Conservation (phyloP, 169 alveolate species). For the Babesia bovis region DNA sequence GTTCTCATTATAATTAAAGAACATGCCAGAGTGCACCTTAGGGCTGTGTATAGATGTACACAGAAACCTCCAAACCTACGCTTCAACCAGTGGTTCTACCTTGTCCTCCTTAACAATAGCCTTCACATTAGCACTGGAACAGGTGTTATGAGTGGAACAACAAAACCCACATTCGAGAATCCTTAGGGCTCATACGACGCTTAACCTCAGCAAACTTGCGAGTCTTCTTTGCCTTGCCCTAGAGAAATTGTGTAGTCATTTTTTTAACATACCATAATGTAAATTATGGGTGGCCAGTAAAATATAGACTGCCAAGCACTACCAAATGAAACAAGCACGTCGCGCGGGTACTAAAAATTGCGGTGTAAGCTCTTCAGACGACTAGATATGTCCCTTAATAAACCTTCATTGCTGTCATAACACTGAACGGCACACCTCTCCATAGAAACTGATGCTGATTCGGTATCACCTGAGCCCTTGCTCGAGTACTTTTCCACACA, state of each 20-base stretch:
- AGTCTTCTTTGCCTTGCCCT: constrained; percentile 82
- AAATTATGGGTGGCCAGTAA: background rate
- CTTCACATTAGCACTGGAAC: constrained; percentile 31
- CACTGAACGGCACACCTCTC: constrained; percentile 77
- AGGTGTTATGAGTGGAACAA: background rate
- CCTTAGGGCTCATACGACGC: constrained; percentile 86
- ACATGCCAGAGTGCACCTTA: constrained; percentile 71
- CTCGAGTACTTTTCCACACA: constrained; percentile 69
- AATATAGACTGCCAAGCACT: background rate
- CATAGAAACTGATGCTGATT: constrained; percentile 66
- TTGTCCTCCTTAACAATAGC: background rate
- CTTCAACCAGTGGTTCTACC: constrained; percentile 29
- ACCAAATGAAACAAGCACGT: background rate
- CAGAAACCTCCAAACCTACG: background rate
- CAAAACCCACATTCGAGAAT: constrained; percentile 63
- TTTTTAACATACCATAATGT: constrained; percentile 70
- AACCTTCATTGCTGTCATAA: constrained; percentile 68
- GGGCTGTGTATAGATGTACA: constrained; percentile 3
- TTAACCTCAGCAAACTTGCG: constrained; percentile 90
- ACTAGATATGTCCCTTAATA: constrained; percentile 64
- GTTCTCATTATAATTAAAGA: constrained; percentile 86
- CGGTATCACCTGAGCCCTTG: constrained; percentile 44
- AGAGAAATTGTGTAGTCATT: no score
- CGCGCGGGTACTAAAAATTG: constrained; percentile 12
- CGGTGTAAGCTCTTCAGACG: constrained; percentile 55